Evolutionary conservation across 257 asterid genomes (phyloP).

Genomic region (Plectranthus barbatus): DNA sequence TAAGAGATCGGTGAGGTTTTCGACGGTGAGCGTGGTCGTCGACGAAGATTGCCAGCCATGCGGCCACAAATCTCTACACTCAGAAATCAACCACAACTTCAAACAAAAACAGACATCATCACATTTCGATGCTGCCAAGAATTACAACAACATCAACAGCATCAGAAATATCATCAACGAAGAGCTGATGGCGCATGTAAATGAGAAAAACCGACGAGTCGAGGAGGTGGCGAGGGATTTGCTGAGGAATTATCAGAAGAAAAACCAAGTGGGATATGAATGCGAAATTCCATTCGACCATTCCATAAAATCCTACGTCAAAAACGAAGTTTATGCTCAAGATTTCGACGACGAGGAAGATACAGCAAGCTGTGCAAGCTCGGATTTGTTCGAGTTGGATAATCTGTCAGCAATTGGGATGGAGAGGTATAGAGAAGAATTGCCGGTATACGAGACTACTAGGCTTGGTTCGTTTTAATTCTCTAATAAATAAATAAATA

Average conservation of each 20-base stretch:
- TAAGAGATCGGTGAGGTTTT: conserved; percentile 54
- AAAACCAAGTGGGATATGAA: conserved; percentile 13
- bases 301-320: conserved; percentile 12
- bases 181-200: conserved; percentile 43
- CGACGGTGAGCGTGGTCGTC: conserved; percentile 37
- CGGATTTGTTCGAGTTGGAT: conserved; percentile 81
- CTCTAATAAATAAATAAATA: conserved; percentile 21
- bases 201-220: conserved; percentile 55
- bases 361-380: conserved; percentile 69
- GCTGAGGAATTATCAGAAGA: conserved; percentile 48
- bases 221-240: conserved; percentile 62
- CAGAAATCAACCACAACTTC: conserved; percentile 16
- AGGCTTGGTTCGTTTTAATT: conserved; percentile 44
- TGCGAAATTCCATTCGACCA: conserved; percentile 11
- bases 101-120: not conserved
- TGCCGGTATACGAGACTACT: conserved; percentile 85
- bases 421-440: conserved; percentile 63
- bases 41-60: conserved; percentile 60
- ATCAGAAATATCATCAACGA: conserved; percentile 23
- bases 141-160: not conserved
- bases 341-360: conserved; percentile 25
- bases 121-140: conserved; percentile 10
- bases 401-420: conserved; percentile 72
- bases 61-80: conserved; percentile 39
- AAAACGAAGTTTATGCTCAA: conserved; percentile 15